Evolutionary conservation across 176 grass and related monocot genomes (phyloP).

Genomic region (Avena sativa): DNA sequence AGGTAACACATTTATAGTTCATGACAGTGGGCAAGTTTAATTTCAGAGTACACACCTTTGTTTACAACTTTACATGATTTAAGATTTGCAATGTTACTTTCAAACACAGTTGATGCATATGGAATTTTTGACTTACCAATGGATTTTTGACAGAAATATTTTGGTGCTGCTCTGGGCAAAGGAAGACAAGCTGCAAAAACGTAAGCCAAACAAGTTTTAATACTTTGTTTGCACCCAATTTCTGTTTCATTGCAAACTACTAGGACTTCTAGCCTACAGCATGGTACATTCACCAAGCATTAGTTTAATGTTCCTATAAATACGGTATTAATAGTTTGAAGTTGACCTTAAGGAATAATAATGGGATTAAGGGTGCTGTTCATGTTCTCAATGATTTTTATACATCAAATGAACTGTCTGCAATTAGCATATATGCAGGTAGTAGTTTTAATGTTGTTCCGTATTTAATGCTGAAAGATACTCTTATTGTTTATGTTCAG

Average conservation of each 20-base stretch:
- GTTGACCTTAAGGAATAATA: not conserved
- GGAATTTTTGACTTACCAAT: constrained; percentile 42
- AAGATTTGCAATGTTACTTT: not conserved
- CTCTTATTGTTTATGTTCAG: not conserved
- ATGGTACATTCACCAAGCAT: not conserved
- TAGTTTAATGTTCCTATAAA: constrained; percentile 11
- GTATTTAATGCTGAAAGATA: not conserved
- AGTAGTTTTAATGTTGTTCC: not conserved
- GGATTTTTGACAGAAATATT: constrained; percentile 67
- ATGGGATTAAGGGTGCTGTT: not conserved
- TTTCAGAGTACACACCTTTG: not conserved
- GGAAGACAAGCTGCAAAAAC: constrained; percentile 88
- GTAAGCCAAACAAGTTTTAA: constrained; percentile 49
- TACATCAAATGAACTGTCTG: not conserved
- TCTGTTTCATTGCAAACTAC: not conserved
- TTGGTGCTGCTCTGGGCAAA: constrained; percentile 78
- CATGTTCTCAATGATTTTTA: not conserved
- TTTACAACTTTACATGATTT: not conserved
- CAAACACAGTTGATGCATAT: not conserved
- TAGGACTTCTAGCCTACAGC: not conserved
- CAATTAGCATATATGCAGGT: not conserved
- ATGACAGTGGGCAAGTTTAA: constrained; percentile 6
- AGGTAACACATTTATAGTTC: not conserved
- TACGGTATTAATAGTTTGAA: not conserved
- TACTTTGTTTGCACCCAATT: constrained; percentile 18